Base-by-base conservation (phyloP, 495 filamentous ascomycete genomes). In the Xylaria sp. region DNA sequence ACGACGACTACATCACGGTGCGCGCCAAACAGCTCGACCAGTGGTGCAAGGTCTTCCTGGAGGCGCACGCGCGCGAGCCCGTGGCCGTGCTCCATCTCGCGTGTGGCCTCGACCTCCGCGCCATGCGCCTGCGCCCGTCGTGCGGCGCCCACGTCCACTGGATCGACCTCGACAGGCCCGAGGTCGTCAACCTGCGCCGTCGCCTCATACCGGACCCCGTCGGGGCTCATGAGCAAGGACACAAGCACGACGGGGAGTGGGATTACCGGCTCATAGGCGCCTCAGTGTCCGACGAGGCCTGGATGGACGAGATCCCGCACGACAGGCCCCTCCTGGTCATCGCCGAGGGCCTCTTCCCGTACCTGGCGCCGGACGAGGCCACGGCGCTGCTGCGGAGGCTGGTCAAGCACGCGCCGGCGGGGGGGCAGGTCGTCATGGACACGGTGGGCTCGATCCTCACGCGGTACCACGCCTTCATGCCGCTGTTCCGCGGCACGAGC, bases 91-190 rank as follows among this genome's bases (percentile, higher is more conserved):
- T 76, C 5, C 72, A 76, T 21, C 72, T 76, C 2, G 74, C 72
- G 9, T 76, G 72, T 37, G 74, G 74, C 2, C 58, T 76, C 2
- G 74, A 76, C 52, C 61, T 64, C 46, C 72, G 72, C 21, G 71
- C 71, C 5, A 69, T 66, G 46, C 53, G 74, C 1, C n/a, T 76
- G 11, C 66, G 35, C 40, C 37, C 37, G 24, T 19, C 43, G 31
- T 75, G 71, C 70, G 70, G 48, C 52, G 53, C 43, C 44, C 65
- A 41, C 26, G 70, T 69, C 15, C 53, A 63, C 24, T 75, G 75
- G 75, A 69, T 71, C 35, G 75, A 77, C 68, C 66, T 74, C 50
- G 75, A 77, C 52, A 37, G 67, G 52, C 70, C 70, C 44, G 72
- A 73, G 43, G 73, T 75, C 19, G 68, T 75, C 12, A 67, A 55